Conservation (phyloP, 2,329 filamentous ascomycete genomes). For the Pseudogymnoascus sp. region DNA sequence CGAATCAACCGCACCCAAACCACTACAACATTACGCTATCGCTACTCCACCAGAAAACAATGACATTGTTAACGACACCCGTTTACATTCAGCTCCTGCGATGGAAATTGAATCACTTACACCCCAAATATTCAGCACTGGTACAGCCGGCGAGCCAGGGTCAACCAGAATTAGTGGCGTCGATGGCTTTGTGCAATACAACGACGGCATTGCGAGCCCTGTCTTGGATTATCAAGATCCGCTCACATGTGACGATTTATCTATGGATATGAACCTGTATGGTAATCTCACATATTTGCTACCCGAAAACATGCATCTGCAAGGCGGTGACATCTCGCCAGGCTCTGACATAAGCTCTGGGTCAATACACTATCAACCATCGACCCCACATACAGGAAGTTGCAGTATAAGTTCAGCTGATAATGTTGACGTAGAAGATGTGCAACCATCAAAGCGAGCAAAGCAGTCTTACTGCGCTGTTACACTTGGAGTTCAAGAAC, state of each 20-base stretch:
- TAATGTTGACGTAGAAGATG: slow-evolving; percentile 28
- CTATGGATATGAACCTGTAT: slow-evolving; percentile 38
- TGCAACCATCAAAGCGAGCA: background rate
- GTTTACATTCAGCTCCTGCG: background rate
- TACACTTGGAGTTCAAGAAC: slow-evolving; percentile 39
- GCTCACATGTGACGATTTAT: slow-evolving; percentile 37
- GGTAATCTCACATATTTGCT: slow-evolving; percentile 27
- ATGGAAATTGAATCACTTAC: slow-evolving; percentile 10
- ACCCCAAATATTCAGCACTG: slow-evolving; percentile 30
- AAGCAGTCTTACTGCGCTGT: background rate
- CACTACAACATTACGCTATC: background rate
- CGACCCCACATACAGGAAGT: slow-evolving; percentile 34
- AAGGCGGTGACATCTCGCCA: slow-evolving; percentile 32
- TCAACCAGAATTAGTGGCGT: slow-evolving; percentile 30
- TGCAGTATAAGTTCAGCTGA: slow-evolving; percentile 39
- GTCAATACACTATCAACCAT: slow-evolving; percentile 36
- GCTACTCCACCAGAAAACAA: background rate
- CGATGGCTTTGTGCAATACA: slow-evolving; percentile 37
- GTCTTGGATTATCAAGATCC: slow-evolving; percentile 38
- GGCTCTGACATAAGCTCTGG: slow-evolving; percentile 35
- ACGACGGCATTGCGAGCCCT: slow-evolving; percentile 29
- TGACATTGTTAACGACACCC: background rate
- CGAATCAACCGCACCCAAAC: background rate
- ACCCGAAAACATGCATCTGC: slow-evolving; percentile 30
- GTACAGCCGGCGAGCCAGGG: slow-evolving; percentile 31